Evolutionary conservation across 1,284 basidiomycete species (phyloP), one percentile per base, ranked within the genome.

Genomic region (Tilletia walkeri): DNA sequence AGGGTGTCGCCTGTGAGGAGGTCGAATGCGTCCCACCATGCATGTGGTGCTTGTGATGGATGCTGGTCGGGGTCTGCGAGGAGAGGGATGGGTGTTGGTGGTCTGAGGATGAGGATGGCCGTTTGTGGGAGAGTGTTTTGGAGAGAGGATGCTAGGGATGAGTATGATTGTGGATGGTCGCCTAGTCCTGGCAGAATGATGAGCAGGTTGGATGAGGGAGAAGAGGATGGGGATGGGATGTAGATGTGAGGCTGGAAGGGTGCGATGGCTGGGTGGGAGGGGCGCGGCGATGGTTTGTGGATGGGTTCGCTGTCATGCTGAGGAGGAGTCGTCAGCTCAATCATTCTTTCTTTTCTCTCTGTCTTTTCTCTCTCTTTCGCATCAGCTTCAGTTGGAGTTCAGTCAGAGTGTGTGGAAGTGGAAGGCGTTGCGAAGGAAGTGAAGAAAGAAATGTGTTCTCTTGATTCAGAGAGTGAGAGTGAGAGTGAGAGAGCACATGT

Each of bases 11-110:
- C 59, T 18, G 59, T 63, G 59, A 63, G 59, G 1, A 39, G 18
- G 36, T 63, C 59, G 39, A 63, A 63, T 10, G 59, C 59, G 36
- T 63, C 36, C 59, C 59, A 63, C 59, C 59, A 63, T 20, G 59
- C 59, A 16, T 39, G 59, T 12, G 59, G 59, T 14, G 36, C 2
- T 16, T 63, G 36, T 9, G 18, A 34, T 7, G 12, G 7, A 3
- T 45, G 9, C 4, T 63, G 38, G 34, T 63, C 59, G 12, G 59
- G 59, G 18, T 63, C 59, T 14, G 36, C 38, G 34, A 63, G 59
- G 38, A 63, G 36, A 4, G 59, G 59, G 34, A 63, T 63, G 4
- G 59, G 59, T 12, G 38, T 12, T 14, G 65, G 39, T 14, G 47
- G 45, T 16, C 65, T 39, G 38, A 66, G 30, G 41, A 47, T 66